Conservation (phyloP, 169 alveolate genomes). For the Cryptosporidium baileyi region DNA sequence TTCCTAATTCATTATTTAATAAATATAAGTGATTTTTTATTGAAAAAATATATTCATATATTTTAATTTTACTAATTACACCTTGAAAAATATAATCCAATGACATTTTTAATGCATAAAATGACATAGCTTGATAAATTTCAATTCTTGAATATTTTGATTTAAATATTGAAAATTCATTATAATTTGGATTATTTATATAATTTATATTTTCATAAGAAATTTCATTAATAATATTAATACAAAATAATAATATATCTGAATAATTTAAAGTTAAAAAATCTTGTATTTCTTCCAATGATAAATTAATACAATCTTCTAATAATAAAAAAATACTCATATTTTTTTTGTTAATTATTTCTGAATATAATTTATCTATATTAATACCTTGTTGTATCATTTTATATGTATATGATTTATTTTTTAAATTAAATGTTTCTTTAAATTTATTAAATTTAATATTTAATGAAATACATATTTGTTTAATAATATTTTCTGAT, state of each 20-base stretch:
- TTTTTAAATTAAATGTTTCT: not conserved
- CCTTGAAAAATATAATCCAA: constrained; percentile 4
- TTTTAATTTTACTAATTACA: not conserved
- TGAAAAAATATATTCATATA: not conserved
- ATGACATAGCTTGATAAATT: not conserved
- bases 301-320: not conserved
- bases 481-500: not conserved
- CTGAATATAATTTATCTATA: not conserved
- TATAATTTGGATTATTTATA: not conserved
- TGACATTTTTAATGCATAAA: not conserved
- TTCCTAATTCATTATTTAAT: constrained; percentile 23
- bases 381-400: not conserved
- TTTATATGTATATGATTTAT: not conserved
- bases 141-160: not conserved
- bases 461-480: not conserved
- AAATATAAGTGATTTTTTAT: constrained; percentile 14
- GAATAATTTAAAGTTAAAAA: not conserved
- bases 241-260: constrained; percentile 3
- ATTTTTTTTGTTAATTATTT: not conserved
- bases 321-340: not conserved
- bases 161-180: no score
- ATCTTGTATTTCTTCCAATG: not conserved
- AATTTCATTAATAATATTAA: constrained; percentile 3
- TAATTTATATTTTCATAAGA: not conserved
- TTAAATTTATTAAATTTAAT: not conserved